These are phyloP conservation scores for Kwoniella dendrophila DNA, from an alignment of 768 basidiomycete species.

Conservation along the genomic window DNA sequence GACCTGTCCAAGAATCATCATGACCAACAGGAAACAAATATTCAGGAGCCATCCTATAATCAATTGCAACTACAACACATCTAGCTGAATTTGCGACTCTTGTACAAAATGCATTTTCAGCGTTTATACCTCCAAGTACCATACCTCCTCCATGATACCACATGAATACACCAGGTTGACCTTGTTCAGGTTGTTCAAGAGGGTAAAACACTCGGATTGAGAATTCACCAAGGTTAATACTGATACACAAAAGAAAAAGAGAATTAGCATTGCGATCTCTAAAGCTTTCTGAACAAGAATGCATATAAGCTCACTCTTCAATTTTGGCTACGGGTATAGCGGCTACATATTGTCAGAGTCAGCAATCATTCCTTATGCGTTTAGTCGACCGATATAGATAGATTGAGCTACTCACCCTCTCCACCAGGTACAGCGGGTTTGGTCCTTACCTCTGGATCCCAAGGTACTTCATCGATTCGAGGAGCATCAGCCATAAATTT, in stretches of 20 bases:
- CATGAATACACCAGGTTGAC: conserved; percentile 62
- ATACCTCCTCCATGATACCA: conserved; percentile 79
- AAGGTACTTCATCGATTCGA: conserved; percentile 25
- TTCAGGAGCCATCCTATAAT: conserved; percentile 74
- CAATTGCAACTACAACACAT: conserved; percentile 68
- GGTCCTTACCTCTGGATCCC: conserved; percentile 21
- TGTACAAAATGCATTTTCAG: conserved; percentile 66
- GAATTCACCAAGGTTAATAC: conserved; percentile 58
- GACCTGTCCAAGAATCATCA: conserved; percentile 66
- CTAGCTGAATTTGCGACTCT: conserved; percentile 66
- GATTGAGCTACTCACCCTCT: conserved; percentile 15
- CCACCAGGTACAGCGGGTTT: conserved; percentile 31
- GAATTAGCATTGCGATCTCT: background rate
- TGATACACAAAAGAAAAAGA: background rate
- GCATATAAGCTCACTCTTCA: conserved; percentile 11
- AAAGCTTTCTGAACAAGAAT: background rate
- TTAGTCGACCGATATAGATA: background rate
- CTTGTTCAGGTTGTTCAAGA: conserved; percentile 52
- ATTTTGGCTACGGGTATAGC: conserved; percentile 18
- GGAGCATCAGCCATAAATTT: conserved; percentile 28
- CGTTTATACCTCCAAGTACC: conserved; percentile 67
- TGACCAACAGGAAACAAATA: conserved; percentile 71
- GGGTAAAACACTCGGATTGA: conserved; percentile 70
- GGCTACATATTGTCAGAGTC: background rate
- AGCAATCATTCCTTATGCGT: too few species aligned